phyloP scores from a whole-genome alignment of 768 basidiomycete genomes.

The Leucocoprinus leucothites region DNA sequence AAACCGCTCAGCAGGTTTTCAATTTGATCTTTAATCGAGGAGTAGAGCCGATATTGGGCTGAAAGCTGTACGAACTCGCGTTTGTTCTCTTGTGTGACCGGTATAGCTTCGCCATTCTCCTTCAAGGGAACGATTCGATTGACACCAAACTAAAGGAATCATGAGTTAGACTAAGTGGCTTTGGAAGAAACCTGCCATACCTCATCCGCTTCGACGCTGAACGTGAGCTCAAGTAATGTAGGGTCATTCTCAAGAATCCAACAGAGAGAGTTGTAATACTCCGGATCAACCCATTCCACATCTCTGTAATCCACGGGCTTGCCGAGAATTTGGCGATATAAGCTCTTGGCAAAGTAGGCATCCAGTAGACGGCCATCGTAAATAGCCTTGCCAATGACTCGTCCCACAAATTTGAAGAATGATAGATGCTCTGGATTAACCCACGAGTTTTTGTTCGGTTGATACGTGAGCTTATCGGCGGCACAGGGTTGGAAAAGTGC shows the following conservation, averaged over 20 bases:
- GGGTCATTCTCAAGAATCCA: conserved; percentile 99
- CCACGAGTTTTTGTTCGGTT: conserved; percentile 91
- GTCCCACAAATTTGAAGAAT: conserved; percentile 99
- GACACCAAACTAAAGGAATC: conserved; percentile 69
- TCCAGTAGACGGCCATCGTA: conserved; percentile 95
- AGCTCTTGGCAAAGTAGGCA: conserved; percentile 95
- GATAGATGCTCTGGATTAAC: conserved; percentile 94
- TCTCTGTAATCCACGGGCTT: conserved; percentile 95
- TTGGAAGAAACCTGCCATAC: conserved; percentile 29
- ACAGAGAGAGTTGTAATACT: conserved; percentile 95
- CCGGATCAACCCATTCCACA: conserved; percentile 97
- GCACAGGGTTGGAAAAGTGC: conserved; percentile 98
- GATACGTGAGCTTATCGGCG: conserved; percentile 92
- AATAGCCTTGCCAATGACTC: conserved; percentile 96
- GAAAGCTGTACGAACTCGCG: conserved; percentile 94
- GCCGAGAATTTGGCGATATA: conserved; percentile 93
- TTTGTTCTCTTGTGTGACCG: conserved; percentile 96
- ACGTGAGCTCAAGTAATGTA: conserved; percentile 80
- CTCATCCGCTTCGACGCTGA: conserved; percentile 96
- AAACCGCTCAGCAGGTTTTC: conserved; percentile 87
- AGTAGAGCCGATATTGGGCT: conserved; percentile 89
- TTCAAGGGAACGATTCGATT: conserved; percentile 88
- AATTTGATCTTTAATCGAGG: conserved; percentile 95
- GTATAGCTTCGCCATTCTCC: conserved; percentile 73
- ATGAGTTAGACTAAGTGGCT: conserved; percentile 11